Evolutionary conservation across 176 grass and related monocot genomes (phyloP).

Genomic region (Carex cristatella): DNA sequence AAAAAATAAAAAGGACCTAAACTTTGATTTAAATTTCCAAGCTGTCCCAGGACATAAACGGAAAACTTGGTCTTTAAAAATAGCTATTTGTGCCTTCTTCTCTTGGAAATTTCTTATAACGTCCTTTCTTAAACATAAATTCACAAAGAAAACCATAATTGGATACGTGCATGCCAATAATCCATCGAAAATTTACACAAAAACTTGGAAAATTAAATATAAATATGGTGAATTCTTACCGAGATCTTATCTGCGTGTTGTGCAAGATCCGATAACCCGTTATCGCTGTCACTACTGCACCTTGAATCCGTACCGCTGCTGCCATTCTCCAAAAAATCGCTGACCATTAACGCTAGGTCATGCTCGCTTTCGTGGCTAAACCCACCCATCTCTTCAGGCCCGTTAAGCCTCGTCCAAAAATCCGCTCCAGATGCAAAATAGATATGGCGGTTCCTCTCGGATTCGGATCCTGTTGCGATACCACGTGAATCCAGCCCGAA

Average conservation of each 20-base stretch:
- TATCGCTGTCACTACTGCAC: conserved; percentile 69
- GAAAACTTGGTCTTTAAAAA: not conserved
- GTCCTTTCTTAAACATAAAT: not conserved
- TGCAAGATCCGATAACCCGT: conserved; percentile 59
- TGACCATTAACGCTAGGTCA: conserved; percentile 77
- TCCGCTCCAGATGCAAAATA: conserved; percentile 31
- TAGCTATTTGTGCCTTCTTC: no score
- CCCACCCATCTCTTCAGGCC: conserved; percentile 14
- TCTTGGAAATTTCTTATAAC: not conserved
- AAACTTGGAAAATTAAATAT: not conserved
- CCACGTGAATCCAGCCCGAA: conserved; percentile 29
- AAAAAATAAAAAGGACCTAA: not conserved
- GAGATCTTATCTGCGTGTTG: conserved; percentile 66
- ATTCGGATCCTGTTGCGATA: not conserved
- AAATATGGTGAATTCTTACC: conserved; percentile 19
- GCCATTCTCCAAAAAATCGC: conserved; percentile 78
- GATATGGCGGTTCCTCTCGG: conserved; percentile 29
- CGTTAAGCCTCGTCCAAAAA: conserved; percentile 10
- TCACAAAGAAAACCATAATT: not conserved
- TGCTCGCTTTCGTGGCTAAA: conserved; percentile 79
- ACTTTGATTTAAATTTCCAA: not conserved
- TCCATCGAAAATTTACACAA: not conserved
- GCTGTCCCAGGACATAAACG: not conserved
- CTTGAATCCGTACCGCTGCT: conserved; percentile 53
- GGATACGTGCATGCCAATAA: conserved; percentile 1